Evolutionary conservation across 2,329 filamentous ascomycete species (phyloP).

Genomic region (Nemania sp.): DNA sequence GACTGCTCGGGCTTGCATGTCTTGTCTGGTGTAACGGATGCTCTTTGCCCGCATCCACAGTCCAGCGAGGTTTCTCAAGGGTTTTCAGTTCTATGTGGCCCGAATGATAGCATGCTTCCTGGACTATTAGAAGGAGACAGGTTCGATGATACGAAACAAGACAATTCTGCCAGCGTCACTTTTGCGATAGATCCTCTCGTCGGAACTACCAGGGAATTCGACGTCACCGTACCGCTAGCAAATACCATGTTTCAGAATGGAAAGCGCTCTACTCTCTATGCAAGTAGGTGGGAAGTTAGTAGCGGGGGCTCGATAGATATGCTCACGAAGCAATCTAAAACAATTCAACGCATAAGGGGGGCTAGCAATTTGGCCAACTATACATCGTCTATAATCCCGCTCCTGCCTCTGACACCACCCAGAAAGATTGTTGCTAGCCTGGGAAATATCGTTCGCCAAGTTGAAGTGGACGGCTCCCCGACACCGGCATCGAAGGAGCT

Average conservation of each 20-base stretch:
- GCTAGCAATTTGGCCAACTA: conserved; percentile 25
- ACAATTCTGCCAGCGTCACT: conserved; percentile 47
- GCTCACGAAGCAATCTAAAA: conserved; percentile 41
- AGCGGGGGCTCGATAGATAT: conserved; percentile 31
- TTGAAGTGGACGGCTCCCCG: conserved; percentile 53
- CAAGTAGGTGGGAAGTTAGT: conserved; percentile 44
- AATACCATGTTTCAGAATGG: conserved; percentile 80
- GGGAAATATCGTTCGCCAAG: conserved; percentile 75
- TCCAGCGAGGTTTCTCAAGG: conserved; percentile 44
- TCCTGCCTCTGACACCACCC: conserved; percentile 66
- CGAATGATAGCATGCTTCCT: conserved; percentile 47
- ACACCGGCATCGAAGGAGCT: conserved; percentile 72
- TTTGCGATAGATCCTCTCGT: conserved; percentile 43
- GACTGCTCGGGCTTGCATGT: conserved; percentile 46
- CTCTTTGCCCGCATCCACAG: conserved; percentile 46
- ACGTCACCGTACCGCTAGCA: conserved; percentile 66
- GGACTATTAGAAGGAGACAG: conserved; percentile 46
- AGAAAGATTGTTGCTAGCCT: conserved; percentile 67
- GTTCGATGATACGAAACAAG: conserved; percentile 36
- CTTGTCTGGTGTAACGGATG: conserved; percentile 60
- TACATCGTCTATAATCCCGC: conserved; percentile 42
- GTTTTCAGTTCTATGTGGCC: conserved; percentile 56
- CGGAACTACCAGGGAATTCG: conserved; percentile 30
- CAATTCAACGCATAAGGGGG: conserved; percentile 42
- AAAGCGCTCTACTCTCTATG: conserved; percentile 59